These are phyloP conservation scores for Annulohypoxylon nitens DNA, from an alignment of 495 filamentous ascomycete species.

Conservation along the genomic window DNA sequence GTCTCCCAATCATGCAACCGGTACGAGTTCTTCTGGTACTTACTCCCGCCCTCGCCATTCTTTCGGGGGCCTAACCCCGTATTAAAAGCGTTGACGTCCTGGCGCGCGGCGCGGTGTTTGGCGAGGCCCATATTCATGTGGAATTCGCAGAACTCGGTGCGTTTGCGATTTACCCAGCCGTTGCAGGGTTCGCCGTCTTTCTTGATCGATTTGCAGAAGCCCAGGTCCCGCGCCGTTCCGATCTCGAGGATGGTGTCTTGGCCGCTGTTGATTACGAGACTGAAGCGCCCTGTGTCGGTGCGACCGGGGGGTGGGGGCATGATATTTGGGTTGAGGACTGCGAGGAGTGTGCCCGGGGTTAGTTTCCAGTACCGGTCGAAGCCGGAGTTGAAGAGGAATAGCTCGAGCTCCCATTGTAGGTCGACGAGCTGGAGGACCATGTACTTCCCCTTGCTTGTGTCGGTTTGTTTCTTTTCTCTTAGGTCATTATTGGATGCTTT, in stretches of 20 bases:
- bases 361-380: slow-evolving; percentile 94
- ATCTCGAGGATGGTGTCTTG: slow-evolving; percentile 92
- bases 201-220: slow-evolving; percentile 85
- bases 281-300: slow-evolving; percentile 83
- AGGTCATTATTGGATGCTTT: slow-evolving; percentile 64
- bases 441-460: slow-evolving; percentile 78
- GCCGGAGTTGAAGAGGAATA: slow-evolving; percentile 91
- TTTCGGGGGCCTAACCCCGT: slow-evolving; percentile 60
- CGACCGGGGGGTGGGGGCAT: slow-evolving; percentile 83
- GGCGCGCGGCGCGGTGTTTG: slow-evolving; percentile 75
- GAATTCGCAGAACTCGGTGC: slow-evolving; percentile 93
- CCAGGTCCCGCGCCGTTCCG: slow-evolving; percentile 85
- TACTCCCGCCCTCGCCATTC: slow-evolving; percentile 42
- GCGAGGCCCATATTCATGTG: slow-evolving; percentile 85
- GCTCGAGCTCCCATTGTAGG: slow-evolving; percentile 88
- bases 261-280: slow-evolving; percentile 82
- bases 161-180: slow-evolving; percentile 86
- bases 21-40: slow-evolving; percentile 40
- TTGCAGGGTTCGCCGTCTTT: slow-evolving; percentile 86
- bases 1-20: slow-evolving; percentile 32
- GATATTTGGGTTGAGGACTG: slow-evolving; percentile 92
- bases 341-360: slow-evolving; percentile 85
- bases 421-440: slow-evolving; percentile 93
- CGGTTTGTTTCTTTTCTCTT: slow-evolving; percentile 43
- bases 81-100: slow-evolving; percentile 81